A percentile compares a stretch with the other conserved stretches of the same genome.
These are phyloP conservation scores for Macrophomina tecta DNA, from an alignment of 2,329 filamentous ascomycete genomes.

Conservation along the genomic window DNA sequence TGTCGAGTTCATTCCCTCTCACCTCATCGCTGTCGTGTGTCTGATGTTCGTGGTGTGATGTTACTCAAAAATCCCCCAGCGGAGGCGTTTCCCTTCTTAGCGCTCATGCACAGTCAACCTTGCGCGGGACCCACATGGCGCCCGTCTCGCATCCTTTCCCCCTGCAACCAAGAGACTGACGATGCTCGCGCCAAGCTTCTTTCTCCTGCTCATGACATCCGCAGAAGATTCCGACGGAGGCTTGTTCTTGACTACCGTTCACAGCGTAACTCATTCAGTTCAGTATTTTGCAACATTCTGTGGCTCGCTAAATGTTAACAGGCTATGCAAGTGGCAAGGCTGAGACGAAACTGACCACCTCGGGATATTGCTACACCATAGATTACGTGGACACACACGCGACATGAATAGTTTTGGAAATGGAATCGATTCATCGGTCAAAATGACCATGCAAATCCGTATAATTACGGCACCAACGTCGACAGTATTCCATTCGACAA, in stretches of 20 bases:
- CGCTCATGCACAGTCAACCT: slow-evolving; percentile 18
- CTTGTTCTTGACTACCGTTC: no score
- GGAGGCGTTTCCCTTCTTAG: not conserved
- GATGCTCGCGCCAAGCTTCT: not conserved
- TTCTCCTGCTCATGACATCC: slow-evolving; percentile 7
- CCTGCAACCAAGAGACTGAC: not conserved
- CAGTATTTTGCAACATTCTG: not conserved
- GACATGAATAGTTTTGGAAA: not conserved
- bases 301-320: not conserved
- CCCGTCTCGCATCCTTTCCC: not conserved
- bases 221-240: not conserved
- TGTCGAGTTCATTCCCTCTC: not conserved
- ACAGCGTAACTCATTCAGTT: not conserved
- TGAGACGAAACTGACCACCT: not conserved
- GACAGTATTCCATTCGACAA: no score
- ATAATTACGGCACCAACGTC: not conserved
- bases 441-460: not conserved
- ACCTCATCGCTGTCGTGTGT: not conserved
- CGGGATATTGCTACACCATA: not conserved
- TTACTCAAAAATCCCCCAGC: not conserved
- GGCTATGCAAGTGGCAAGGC: not conserved
- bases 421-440: not conserved
- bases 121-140: slow-evolving; percentile 15
- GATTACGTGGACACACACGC: not conserved
- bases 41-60: slow-evolving; percentile 27